phyloP scores from a whole-genome alignment of 768 basidiomycete species.

The Panus rudis region DNA sequence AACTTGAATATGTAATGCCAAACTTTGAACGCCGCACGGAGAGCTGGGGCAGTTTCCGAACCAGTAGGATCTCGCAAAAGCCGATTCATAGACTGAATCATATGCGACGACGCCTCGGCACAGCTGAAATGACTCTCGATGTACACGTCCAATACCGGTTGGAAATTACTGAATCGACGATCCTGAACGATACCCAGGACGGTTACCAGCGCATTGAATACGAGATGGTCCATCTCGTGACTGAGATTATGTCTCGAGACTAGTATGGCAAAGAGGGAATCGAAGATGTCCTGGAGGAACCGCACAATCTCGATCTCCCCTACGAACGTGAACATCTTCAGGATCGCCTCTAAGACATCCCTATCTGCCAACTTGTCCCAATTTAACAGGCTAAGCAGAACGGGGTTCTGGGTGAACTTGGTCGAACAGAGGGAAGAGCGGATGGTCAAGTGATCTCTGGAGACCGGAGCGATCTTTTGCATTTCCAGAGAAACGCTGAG shows the following conservation, averaged over 20 bases:
- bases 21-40: conserved; percentile 89
- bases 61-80: conserved; percentile 69
- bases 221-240: conserved; percentile 76
- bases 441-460: conserved; percentile 73
- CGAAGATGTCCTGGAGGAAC: conserved; percentile 85
- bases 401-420: conserved; percentile 83
- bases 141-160: conserved; percentile 88
- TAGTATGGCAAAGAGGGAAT: conserved; percentile 87
- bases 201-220: conserved; percentile 87
- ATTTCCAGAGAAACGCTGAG: conserved; percentile 52
- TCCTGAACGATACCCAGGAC: conserved; percentile 92
- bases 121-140: conserved; percentile 85
- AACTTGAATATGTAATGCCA: conserved; percentile 98
- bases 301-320: conserved; percentile 94
- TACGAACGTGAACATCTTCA: conserved; percentile 85
- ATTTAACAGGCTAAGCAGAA: conserved; percentile 69
- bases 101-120: conserved; percentile 72
- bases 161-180: conserved; percentile 91
- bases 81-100: conserved; percentile 83
- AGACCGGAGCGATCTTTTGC: conserved; percentile 55
- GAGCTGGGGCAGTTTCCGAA: conserved; percentile 63
- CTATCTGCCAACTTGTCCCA: conserved; percentile 71
- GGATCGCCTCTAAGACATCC: conserved; percentile 59
- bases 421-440: conserved; percentile 92
- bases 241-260: conserved; percentile 65